phyloP scores from a whole-genome alignment of 2,329 filamentous ascomycete genomes.

The Dothiorella sarmentorum region DNA sequence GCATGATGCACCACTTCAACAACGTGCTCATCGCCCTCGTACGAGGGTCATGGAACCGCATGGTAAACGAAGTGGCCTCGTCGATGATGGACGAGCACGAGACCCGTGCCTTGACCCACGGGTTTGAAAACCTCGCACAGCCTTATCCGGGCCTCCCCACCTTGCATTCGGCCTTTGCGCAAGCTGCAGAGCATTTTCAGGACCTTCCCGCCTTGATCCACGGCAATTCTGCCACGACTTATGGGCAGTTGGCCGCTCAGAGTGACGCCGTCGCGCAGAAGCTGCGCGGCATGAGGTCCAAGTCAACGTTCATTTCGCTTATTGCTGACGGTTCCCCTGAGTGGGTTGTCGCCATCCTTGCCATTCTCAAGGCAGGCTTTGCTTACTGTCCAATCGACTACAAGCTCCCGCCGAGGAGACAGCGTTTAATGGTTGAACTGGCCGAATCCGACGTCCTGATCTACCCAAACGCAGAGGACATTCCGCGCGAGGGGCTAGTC shows the following conservation, averaged over 20 bases:
- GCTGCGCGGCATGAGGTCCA: background rate
- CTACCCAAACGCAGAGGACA: background rate
- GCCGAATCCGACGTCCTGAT: background rate
- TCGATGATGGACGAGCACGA: background rate
- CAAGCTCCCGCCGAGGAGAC: conserved; percentile 12
- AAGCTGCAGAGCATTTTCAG: background rate
- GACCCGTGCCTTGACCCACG: background rate
- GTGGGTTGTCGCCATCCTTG: conserved; percentile 18
- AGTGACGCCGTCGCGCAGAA: background rate
- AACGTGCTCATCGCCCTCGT: background rate
- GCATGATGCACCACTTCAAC: conserved; percentile 6
- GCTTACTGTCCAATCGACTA: conserved; percentile 19
- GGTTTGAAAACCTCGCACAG: background rate
- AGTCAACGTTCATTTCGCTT: conserved; percentile 4
- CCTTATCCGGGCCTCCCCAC: background rate
- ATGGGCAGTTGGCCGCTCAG: conserved; percentile 2
- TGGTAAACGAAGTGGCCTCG: background rate
- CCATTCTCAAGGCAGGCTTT: conserved; percentile 11
- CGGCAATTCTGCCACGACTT: conserved; percentile 2
- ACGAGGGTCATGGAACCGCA: no score
- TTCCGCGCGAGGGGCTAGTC: no score
- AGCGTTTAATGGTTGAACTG: conserved; percentile 13
- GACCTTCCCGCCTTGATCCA: conserved; percentile 6
- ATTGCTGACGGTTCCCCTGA: conserved; percentile 18
- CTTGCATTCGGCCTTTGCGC: background rate